Base-by-base conservation (phyloP, 2,329 filamentous ascomycete species). In the Alternaria triticimaculans region DNA sequence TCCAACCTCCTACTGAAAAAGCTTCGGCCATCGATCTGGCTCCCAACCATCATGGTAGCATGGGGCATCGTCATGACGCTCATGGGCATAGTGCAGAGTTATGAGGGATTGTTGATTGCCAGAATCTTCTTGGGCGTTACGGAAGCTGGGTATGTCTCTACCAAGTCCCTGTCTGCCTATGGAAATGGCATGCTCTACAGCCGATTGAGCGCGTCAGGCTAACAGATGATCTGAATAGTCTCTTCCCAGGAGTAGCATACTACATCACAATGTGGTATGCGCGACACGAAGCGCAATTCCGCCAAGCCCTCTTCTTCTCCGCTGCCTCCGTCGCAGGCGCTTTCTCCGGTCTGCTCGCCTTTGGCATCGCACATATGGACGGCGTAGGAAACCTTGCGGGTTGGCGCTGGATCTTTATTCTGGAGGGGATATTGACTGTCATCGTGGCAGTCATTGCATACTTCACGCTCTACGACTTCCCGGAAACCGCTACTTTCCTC, bases 221-320 rank as follows among this genome's bases (percentile, higher is more conserved):
- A 26, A 48, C 46, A 21, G 3, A 2, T 0, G 1, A 11, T 33
- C 20, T 14, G 2, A 51, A 44, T 5, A 72, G 73, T 3, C 51
- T 80, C 2, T 80, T 79, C 23, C 77, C 77, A 12, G 75, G 76
- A 15, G 74, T 76, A 6, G 71, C 86, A 15, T 88, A 86, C 71
- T 86, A 88, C 63, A 83, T 89, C 14, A 88, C 87, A 2, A 87
- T 88, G 81, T 90, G 87, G 86, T 90, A 90, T 66, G 86, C 85
- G 58, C 81, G 85, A n/a, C 84, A 87, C 45, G 87, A 89, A 70
- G 81, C 85, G 57, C 86, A 87, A 49, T 87, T 84, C 33, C 80
- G 87, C 7, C 84, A 88, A 60, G 85, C 86, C 2, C 79, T 89
- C 12, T 90, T 89, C 74, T 89, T 86, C 73, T 86, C 83, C 37